A percentile compares a stretch with the other conserved stretches of the same genome.
Conservation (phyloP, 805 yeast species). For the Brettanomyces custersianus region DNA sequence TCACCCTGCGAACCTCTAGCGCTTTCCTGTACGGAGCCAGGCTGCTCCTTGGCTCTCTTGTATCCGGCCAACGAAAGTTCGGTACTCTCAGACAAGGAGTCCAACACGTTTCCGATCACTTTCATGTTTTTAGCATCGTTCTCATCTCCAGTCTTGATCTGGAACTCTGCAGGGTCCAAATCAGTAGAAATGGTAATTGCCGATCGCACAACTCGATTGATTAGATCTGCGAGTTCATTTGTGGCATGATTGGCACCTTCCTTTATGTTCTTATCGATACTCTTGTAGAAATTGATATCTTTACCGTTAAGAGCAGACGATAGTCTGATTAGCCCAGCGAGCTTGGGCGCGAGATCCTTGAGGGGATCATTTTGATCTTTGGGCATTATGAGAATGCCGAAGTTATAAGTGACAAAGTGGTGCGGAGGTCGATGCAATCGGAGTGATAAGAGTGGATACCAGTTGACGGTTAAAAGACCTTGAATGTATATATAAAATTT, state of each 20-base stretch:
- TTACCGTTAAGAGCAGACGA: slow-evolving; percentile 65
- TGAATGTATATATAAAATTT: too few species aligned
- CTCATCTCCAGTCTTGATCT: slow-evolving; percentile 13
- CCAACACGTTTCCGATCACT: slow-evolving; percentile 52
- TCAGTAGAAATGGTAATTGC: slow-evolving; percentile 16
- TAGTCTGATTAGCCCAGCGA: slow-evolving; percentile 53
- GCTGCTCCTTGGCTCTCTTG: slow-evolving; percentile 15
- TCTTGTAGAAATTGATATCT: slow-evolving; percentile 69
- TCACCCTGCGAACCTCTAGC: slow-evolving; percentile 8
- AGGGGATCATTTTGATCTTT: slow-evolving; percentile 7
- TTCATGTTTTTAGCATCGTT: slow-evolving; percentile 49
- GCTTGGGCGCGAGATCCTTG: slow-evolving; percentile 32
- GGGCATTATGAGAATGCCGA: too few species aligned
- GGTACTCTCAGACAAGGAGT: slow-evolving; percentile 63
- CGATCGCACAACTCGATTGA: slow-evolving; percentile 34
- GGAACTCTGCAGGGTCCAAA: slow-evolving; percentile 18
- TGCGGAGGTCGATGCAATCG: too few species aligned
- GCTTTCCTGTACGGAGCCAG: background rate
- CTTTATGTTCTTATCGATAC: slow-evolving; percentile 45
- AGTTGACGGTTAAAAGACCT: too few species aligned
- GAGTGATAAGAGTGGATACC: too few species aligned
- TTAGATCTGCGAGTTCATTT: slow-evolving; percentile 8
- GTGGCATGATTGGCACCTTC: slow-evolving; percentile 31
- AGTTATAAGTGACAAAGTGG: too few species aligned
- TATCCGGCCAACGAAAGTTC: slow-evolving; percentile 57